These are phyloP conservation scores for Imleria badia DNA, from an alignment of 768 basidiomycete species.

Conservation along the genomic window DNA sequence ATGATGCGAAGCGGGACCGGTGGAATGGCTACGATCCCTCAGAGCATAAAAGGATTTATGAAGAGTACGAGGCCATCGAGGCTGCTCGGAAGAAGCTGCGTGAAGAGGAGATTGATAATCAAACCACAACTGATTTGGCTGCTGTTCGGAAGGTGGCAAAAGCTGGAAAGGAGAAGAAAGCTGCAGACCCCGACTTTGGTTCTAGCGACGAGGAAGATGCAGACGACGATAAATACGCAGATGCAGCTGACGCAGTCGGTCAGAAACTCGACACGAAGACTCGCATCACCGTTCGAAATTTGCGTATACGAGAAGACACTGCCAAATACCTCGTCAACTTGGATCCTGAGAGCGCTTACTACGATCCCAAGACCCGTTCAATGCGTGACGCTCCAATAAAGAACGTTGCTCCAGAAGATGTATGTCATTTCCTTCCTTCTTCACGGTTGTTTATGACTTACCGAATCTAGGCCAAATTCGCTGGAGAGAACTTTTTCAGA, in stretches of 20 bases:
- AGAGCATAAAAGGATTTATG: constrained; percentile 83
- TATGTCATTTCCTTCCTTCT: constrained; percentile 38
- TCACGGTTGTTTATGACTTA: neutral
- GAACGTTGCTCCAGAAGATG: constrained; percentile 82
- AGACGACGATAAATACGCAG: constrained; percentile 98
- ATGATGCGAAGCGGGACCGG: constrained; percentile 93
- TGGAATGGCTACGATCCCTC: constrained; percentile 98
- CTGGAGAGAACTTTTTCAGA: constrained; percentile 95
- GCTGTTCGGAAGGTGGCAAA: constrained; percentile 95
- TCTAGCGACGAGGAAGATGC: constrained; percentile 95
- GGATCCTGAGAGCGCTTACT: constrained; percentile 94
- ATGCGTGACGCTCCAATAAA: constrained; percentile 96
- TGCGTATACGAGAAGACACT: constrained; percentile 98
- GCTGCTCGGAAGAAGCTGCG: constrained; percentile 84
- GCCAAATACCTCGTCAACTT: constrained; percentile 98
- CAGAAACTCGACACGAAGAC: constrained; percentile 99
- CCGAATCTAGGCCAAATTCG: constrained; percentile 69
- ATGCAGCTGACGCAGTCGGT: constrained; percentile 95
- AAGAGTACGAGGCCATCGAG: constrained; percentile 93
- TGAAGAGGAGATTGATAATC: constrained; percentile 98
- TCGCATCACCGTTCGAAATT: constrained; percentile 94
- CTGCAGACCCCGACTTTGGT: constrained; percentile 88
- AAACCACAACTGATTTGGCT: constrained; percentile 88
- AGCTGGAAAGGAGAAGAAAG: constrained; percentile 71
- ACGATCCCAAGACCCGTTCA: constrained; percentile 98